Conservation (phyloP, 1,284 basidiomycete genomes). For the Naganishia sp. region DNA sequence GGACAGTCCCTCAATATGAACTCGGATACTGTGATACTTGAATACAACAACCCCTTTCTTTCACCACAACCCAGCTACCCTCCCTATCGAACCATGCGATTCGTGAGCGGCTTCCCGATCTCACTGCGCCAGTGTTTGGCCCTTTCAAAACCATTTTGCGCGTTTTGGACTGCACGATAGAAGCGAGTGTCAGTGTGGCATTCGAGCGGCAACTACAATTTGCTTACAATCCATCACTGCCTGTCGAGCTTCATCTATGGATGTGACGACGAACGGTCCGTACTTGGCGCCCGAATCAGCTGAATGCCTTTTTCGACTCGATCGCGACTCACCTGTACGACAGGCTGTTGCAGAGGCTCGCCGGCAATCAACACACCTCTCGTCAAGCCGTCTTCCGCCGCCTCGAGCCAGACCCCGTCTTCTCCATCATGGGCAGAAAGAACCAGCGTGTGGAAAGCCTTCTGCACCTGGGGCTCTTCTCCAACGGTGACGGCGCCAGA, state of each 20-base stretch:
- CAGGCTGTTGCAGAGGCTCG: slow-evolving; percentile 83
- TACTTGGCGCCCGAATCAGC: slow-evolving; percentile 36
- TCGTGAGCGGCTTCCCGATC: slow-evolving; percentile 60
- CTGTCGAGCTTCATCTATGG: slow-evolving; percentile 73
- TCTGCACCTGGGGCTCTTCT: slow-evolving; percentile 58
- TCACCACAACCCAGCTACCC: not conserved
- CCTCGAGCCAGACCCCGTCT: slow-evolving; percentile 49
- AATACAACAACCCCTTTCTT: not conserved
- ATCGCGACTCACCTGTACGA: slow-evolving; percentile 61
- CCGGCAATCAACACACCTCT: slow-evolving; percentile 78
- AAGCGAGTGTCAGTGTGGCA: not conserved
- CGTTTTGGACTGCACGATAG: slow-evolving; percentile 61
- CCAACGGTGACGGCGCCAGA: slow-evolving; percentile 61
- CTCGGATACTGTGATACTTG: too few species aligned
- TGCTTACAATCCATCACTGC: slow-evolving; percentile 76
- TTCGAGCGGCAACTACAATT: not conserved
- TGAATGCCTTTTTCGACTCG: not conserved
- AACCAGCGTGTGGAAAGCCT: slow-evolving; percentile 72
- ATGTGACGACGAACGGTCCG: slow-evolving; percentile 71
- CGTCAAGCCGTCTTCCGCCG: slow-evolving; percentile 63
- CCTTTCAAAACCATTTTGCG: slow-evolving; percentile 85
- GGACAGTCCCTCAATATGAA: too few species aligned
- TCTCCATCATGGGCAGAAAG: slow-evolving; percentile 49
- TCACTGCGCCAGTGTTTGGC: slow-evolving; percentile 83
- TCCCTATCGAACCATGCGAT: slow-evolving; percentile 10